Evolutionary conservation across 208 protist species (phyloP).

Genomic region (Leishmania martiniquensis): DNA sequence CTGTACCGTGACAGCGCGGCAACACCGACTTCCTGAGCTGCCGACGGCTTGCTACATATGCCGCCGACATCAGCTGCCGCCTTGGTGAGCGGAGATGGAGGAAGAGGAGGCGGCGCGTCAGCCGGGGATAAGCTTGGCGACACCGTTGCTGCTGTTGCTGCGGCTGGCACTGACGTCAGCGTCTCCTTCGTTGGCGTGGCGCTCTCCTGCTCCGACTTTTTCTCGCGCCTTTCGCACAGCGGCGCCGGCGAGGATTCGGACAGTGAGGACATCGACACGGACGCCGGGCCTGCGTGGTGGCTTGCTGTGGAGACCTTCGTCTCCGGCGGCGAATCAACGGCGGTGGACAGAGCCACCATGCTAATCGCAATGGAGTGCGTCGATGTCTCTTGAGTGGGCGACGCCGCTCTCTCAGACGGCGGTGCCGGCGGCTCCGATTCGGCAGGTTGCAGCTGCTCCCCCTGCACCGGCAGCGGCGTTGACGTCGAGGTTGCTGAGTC

Average conservation of each 20-base stretch:
- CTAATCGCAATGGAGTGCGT: constrained; percentile 4
- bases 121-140: background rate
- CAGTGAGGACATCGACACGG: background rate
- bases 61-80: background rate
- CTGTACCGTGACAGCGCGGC: background rate
- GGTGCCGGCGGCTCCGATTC: background rate
- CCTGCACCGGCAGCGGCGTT: background rate
- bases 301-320: background rate
- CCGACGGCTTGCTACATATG: background rate
- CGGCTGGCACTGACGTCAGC: background rate
- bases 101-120: background rate
- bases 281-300: background rate
- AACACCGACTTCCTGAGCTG: background rate
- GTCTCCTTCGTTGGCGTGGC: background rate
- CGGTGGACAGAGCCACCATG: background rate
- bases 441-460: background rate
- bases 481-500: background rate
- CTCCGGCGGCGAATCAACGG: background rate
- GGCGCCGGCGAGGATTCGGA: background rate
- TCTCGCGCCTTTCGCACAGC: background rate
- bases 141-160: background rate
- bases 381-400: background rate
- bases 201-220: too few relatives aligned
- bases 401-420: background rate
- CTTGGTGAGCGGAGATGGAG: background rate